phyloP scores from a whole-genome alignment of 148 eudicot species.

The Rhododendron molle region DNA sequence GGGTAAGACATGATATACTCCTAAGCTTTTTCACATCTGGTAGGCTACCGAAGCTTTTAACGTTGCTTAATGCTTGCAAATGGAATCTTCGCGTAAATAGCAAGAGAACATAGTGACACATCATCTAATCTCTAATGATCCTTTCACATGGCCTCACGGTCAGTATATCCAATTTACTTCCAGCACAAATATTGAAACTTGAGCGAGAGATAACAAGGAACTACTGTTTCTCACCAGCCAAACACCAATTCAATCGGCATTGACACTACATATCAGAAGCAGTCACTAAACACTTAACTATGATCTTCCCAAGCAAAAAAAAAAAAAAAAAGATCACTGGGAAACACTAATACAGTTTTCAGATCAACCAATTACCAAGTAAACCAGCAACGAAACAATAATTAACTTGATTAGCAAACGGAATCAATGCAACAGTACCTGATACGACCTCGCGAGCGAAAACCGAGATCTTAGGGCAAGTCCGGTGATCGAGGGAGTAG shows the following conservation, averaged over 20 bases:
- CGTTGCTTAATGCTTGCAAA: not conserved
- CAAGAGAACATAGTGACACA: too few species aligned
- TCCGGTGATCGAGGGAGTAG: conserved; percentile 35
- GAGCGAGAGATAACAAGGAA: not conserved
- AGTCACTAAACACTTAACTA: not conserved
- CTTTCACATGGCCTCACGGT: not conserved
- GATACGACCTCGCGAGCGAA: conserved; percentile 89
- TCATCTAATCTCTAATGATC: not conserved
- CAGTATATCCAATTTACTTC: not conserved
- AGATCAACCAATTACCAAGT: not conserved
- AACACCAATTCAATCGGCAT: not conserved
- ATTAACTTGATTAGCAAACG: not conserved
- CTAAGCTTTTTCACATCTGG: not conserved
- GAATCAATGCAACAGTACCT: conserved; percentile 28
- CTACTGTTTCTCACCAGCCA: not conserved
- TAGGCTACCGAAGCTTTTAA: not conserved
- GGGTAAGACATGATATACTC: not conserved
- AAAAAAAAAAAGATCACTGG: not conserved
- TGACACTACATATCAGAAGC: not conserved
- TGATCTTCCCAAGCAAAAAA: not conserved
- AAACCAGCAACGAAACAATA: not conserved
- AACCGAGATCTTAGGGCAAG: conserved; percentile 56
- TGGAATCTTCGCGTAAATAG: not conserved
- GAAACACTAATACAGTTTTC: not conserved
- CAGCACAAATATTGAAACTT: not conserved